Percentiles rank a stretch among this genome's conserved stretches.
phyloP scores from a whole-genome alignment of 371 early-diverging fungal species.

The Fennellomyces sp. region DNA sequence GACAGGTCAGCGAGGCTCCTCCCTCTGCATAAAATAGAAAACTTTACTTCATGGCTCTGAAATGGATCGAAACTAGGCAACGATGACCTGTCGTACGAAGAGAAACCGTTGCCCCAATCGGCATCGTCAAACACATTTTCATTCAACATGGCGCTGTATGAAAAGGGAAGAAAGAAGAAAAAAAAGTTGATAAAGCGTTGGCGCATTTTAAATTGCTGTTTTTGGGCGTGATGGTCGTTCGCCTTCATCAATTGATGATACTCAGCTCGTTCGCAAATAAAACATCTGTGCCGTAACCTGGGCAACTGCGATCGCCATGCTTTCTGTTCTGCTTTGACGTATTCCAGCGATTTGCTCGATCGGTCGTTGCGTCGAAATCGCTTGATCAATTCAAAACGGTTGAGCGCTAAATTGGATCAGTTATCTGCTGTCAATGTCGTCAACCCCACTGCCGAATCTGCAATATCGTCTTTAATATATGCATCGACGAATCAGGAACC shows the following conservation, averaged over 20 bases:
- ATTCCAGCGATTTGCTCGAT: too few species aligned
- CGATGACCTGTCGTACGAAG: conserved; percentile 32
- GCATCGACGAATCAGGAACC: too few species aligned
- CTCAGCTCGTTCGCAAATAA: too few species aligned
- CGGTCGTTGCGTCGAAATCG: too few species aligned
- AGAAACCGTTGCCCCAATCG: conserved; percentile 37
- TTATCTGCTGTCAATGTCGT: too few species aligned
- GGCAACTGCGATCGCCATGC: too few species aligned
- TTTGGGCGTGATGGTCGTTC: background rate
- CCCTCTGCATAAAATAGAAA: background rate
- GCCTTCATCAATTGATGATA: background rate
- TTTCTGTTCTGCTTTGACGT: too few species aligned
- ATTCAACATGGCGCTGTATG: conserved; percentile 8
- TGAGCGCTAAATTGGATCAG: too few species aligned
- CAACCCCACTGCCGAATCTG: too few species aligned
- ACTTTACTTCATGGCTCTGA: conserved; percentile 4
- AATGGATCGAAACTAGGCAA: conserved; percentile 20
- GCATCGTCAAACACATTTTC: conserved; percentile 32
- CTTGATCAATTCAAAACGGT: too few species aligned
- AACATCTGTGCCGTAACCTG: too few species aligned
- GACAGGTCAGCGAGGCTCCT: background rate
- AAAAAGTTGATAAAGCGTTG: background rate
- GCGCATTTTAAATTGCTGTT: background rate
- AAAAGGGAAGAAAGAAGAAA: background rate
- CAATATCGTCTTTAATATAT: too few species aligned